Conservation (phyloP, 805 yeast genomes). For the Saccharomycodes ludwigii region DNA sequence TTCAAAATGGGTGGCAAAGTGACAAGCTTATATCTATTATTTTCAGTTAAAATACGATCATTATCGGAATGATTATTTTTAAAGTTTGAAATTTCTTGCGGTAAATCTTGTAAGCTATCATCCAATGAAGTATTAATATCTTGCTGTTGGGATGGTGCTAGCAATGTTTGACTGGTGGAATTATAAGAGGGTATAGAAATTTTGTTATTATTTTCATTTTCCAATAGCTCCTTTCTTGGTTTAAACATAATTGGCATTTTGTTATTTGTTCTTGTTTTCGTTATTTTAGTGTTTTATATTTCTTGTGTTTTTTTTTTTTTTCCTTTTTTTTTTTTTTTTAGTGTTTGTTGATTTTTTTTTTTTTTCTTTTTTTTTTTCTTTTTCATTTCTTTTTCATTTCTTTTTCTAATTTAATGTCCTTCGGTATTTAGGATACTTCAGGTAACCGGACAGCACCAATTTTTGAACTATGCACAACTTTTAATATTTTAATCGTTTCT, state of each 20-base stretch:
- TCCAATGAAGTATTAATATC: not conserved
- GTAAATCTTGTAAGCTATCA: no score
- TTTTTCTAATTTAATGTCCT: not conserved
- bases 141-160: not conserved
- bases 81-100: no score
- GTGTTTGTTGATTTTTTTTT: not conserved
- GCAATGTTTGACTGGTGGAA: not conserved
- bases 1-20: slow-evolving; percentile 14
- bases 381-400: not conserved
- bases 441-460: no score
- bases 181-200: not conserved
- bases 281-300: not conserved
- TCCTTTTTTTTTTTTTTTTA: not conserved
- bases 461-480: no score
- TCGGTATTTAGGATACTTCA: not conserved
- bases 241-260: not conserved
- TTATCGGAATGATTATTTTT: no score
- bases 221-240: not conserved
- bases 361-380: not conserved
- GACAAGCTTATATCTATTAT: slow-evolving; percentile 18
- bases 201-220: not conserved
- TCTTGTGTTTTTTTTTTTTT: not conserved
- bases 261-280: not conserved
- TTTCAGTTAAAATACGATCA: slow-evolving; percentile 18
- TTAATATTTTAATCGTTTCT: not conserved